Conservation (phyloP, 1,284 basidiomycete genomes). For the Cutaneotrichosporon cutaneum region DNA sequence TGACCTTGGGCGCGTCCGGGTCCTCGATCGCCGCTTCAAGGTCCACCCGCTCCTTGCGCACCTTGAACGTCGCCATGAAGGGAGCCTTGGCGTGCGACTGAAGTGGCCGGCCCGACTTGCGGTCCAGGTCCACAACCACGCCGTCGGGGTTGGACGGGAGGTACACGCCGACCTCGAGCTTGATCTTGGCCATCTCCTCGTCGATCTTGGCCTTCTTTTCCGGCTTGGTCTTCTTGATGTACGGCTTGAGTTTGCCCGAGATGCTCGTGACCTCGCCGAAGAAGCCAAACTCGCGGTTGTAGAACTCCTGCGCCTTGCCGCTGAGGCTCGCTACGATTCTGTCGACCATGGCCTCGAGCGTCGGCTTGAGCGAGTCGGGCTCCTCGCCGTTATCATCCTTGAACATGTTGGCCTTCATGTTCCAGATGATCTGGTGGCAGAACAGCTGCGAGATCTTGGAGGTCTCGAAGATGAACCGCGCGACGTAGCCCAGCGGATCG, state of each 20-base stretch:
- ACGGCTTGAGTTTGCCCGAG: slow-evolving; percentile 96
- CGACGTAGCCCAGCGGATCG: slow-evolving; percentile 87
- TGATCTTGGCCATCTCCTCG: slow-evolving; percentile 97
- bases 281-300: slow-evolving; percentile 93
- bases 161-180: slow-evolving; percentile 90
- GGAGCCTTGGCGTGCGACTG: slow-evolving; percentile 99
- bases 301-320: slow-evolving; percentile 87
- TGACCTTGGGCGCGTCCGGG: slow-evolving; percentile 58
- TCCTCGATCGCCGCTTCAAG: slow-evolving; percentile 29
- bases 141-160: slow-evolving; percentile 97
- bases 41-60: slow-evolving; percentile 66
- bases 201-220: slow-evolving; percentile 99
- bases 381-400: slow-evolving; percentile 80
- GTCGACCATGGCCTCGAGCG: slow-evolving; percentile 81
- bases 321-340: slow-evolving; percentile 81
- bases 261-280: slow-evolving; percentile 97
- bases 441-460: slow-evolving; percentile 96
- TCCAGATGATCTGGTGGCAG: slow-evolving; percentile 99
- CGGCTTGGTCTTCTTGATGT: slow-evolving; percentile 89
- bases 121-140: slow-evolving; percentile 91
- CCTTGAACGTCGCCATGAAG: slow-evolving; percentile 99
- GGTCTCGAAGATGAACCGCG: slow-evolving; percentile 94
- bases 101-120: slow-evolving; percentile 90
- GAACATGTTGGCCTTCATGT: slow-evolving; percentile 98
- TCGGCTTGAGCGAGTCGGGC: slow-evolving; percentile 86